phyloP scores from a whole-genome alignment of 768 basidiomycete species.

The Russula dissimulans region DNA sequence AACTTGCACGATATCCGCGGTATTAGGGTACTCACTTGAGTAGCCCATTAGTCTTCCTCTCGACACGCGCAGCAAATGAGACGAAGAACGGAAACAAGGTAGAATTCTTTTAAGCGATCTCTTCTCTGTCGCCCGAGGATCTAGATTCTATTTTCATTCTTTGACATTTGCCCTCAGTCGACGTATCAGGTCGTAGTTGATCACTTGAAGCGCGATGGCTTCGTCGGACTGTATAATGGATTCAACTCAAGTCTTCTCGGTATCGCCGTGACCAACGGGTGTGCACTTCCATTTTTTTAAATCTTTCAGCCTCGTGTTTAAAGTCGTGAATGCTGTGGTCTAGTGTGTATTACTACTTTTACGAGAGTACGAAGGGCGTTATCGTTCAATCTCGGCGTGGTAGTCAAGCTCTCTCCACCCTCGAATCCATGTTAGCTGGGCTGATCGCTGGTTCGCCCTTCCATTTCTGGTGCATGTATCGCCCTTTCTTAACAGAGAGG shows the following conservation, averaged over 20 bases:
- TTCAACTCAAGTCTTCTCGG: conserved; percentile 78
- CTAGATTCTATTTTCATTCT: background rate
- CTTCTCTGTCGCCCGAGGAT: background rate
- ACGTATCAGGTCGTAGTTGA: conserved; percentile 59
- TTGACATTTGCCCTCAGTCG: conserved; percentile 34
- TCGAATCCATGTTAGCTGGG: conserved; percentile 86
- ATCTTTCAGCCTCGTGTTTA: background rate
- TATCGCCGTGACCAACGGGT: conserved; percentile 92
- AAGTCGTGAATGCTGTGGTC: background rate
- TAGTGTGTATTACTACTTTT: conserved; percentile 92
- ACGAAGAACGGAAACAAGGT: conserved; percentile 74
- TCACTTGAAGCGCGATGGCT: conserved; percentile 76
- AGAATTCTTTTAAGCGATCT: conserved; percentile 11
- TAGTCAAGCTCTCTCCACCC: conserved; percentile 63
- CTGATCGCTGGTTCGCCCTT: conserved; percentile 64
- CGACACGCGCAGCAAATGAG: conserved; percentile 88
- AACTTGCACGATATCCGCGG: conserved; percentile 1
- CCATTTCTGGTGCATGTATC: background rate
- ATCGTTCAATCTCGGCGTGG: conserved; percentile 47
- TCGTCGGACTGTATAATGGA: conserved; percentile 80
- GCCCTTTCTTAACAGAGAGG: background rate
- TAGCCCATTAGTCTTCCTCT: conserved; percentile 87
- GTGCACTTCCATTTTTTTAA: conserved; percentile 19
- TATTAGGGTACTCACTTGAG: background rate
- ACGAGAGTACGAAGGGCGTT: conserved; percentile 56